Evolutionary conservation across 768 basidiomycete genomes (phyloP).

Genomic region (Suillus lakei): DNA sequence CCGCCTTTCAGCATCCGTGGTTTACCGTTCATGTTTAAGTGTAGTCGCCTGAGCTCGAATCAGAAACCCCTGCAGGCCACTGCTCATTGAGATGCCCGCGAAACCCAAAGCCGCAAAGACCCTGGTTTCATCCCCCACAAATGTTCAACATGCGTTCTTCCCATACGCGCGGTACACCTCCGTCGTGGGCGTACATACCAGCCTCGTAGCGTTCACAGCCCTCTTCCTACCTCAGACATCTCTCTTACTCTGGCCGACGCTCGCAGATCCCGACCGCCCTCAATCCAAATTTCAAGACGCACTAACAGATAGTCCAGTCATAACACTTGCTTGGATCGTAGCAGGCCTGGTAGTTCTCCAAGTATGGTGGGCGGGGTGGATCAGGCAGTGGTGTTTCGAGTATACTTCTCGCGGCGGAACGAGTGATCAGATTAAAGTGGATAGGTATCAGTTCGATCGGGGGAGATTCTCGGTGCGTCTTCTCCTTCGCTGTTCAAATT

Average conservation of each 20-base stretch:
- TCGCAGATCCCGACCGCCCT: conserved; percentile 54
- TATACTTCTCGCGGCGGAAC: conserved; percentile 45
- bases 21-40: too few relatives aligned
- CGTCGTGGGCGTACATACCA: conserved; percentile 67
- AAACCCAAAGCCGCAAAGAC: conserved; percentile 3
- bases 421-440: conserved; percentile 47
- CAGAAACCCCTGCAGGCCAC: too few relatives aligned
- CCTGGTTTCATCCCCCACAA: not conserved
- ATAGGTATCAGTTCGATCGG: conserved; percentile 44
- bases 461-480: conserved; percentile 45
- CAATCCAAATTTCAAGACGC: conserved; percentile 73
- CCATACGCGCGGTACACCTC: conserved; percentile 68
- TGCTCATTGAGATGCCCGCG: conserved; percentile 5
- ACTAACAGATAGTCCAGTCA: conserved; percentile 62
- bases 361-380: conserved; percentile 74
- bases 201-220: conserved; percentile 66
- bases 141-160: conserved; percentile 30
- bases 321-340: conserved; percentile 62
- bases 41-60: too few relatives aligned
- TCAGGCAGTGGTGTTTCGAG: conserved; percentile 62
- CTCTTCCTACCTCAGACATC: conserved; percentile 74
- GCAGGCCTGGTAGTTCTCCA: conserved; percentile 59
- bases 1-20: too few relatives aligned
- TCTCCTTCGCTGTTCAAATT: conserved; percentile 10
- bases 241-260: conserved; percentile 42